These are phyloP conservation scores for Tulasnella sp. DNA, from an alignment of 768 basidiomycete species.

Conservation along the genomic window DNA sequence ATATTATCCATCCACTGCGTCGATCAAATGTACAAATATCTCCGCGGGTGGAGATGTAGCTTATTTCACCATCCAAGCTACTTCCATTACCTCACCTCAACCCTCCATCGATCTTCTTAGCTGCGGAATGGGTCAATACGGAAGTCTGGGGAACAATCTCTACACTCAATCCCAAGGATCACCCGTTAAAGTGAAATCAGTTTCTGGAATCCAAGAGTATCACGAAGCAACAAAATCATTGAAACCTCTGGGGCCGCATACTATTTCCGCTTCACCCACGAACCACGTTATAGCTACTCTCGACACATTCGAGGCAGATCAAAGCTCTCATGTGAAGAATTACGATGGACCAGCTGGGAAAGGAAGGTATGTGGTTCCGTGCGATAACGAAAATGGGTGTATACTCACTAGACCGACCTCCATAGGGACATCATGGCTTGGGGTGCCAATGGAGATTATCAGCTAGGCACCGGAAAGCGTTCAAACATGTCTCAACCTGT, in stretches of 20 bases:
- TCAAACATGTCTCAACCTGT: conserved; percentile 44
- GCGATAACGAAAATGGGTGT: neutral
- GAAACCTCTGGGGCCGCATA: conserved; percentile 48
- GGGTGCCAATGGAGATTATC: conserved; percentile 61
- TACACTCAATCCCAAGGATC: conserved; percentile 59
- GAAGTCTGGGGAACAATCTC: conserved; percentile 53
- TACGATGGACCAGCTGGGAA: conserved; percentile 28
- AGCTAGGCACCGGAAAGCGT: conserved; percentile 63
- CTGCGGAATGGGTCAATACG: conserved; percentile 75
- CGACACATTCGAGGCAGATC: conserved; percentile 42
- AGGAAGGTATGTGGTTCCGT: conserved; percentile 5
- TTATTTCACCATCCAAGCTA: conserved; percentile 59
- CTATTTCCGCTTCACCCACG: conserved; percentile 43
- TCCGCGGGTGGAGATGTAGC: conserved; percentile 64
- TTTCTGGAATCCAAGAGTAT: conserved; percentile 85
- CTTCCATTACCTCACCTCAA: conserved; percentile 17
- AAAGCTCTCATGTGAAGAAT: conserved; percentile 29
- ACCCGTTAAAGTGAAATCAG: conserved; percentile 59
- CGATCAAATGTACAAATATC: conserved; percentile 50
- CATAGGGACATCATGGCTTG: conserved; percentile 49
- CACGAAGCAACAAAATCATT: conserved; percentile 48
- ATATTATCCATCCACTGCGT: conserved; percentile 36
- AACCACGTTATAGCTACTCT: conserved; percentile 67
- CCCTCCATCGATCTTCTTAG: conserved; percentile 46
- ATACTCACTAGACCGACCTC: neutral